A percentile compares a stretch with the other conserved stretches of the same genome.
Conservation (phyloP, 257 asterid species). For the Thymus quinquecostatus region DNA sequence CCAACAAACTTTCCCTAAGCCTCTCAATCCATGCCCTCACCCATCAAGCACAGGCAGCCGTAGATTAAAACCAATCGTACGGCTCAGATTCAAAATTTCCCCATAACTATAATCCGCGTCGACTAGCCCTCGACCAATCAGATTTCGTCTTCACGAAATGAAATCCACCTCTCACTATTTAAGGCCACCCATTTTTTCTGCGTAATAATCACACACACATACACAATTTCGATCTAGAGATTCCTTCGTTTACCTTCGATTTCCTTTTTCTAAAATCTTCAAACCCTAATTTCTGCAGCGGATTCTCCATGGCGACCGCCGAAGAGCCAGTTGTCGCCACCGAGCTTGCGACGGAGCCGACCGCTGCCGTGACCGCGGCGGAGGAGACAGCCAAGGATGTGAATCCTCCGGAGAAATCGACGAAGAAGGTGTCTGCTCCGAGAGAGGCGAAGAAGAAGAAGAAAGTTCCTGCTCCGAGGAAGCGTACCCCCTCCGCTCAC, state of each 20-base stretch:
- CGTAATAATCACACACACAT: not conserved
- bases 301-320: conserved; percentile 29
- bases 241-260: not conserved
- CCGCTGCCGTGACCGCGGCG: conserved; percentile 9
- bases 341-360: conserved; percentile 30
- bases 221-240: not conserved
- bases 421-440: conserved; percentile 33
- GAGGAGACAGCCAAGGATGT: conserved; percentile 13
- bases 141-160: conserved; percentile 9
- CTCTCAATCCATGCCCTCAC: conserved; percentile 40
- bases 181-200: conserved; percentile 23
- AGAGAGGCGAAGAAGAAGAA: conserved; percentile 45
- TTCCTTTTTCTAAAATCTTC: not conserved
- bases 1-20: conserved; percentile 6
- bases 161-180: conserved; percentile 34
- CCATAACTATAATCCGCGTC: conserved; percentile 42
- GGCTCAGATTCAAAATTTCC: conserved; percentile 35
- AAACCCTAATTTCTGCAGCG: conserved; percentile 6
- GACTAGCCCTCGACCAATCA: conserved; percentile 37
- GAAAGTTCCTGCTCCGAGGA: conserved; percentile 48
- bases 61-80: conserved; percentile 43
- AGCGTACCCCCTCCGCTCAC: conserved; percentile 43
- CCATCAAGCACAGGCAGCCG: conserved; percentile 28
- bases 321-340: conserved; percentile 32
- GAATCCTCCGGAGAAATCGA: not conserved